A percentile compares a stretch with the other conserved stretches of the same genome.
Conservation (phyloP, 345 rosid genomes). For the Heritiera fomes region DNA sequence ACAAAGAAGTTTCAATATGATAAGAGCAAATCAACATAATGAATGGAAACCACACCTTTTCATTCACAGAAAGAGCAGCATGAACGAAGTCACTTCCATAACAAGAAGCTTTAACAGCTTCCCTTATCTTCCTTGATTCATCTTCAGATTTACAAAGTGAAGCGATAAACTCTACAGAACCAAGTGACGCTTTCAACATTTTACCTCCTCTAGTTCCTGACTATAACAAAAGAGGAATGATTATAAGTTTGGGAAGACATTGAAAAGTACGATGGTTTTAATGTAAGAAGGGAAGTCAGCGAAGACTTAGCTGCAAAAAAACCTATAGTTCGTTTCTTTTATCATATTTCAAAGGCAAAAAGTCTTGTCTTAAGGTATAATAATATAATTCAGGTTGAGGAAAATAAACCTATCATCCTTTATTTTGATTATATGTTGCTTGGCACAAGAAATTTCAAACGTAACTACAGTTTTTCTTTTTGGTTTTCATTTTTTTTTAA, state of each 20-base stretch:
- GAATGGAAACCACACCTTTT: constrained; percentile 57
- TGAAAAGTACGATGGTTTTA: neutral
- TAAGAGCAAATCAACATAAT: neutral
- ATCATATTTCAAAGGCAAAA: neutral
- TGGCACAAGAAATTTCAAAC: neutral
- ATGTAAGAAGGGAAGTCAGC: neutral
- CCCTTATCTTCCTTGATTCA: constrained; percentile 69
- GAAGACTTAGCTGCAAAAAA: neutral
- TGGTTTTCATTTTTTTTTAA: neutral
- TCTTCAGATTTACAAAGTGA: constrained; percentile 74
- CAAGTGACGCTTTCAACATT: constrained; percentile 79
- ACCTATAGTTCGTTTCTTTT: neutral
- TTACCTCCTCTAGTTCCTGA: constrained; percentile 55
- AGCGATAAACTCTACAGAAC: constrained; percentile 90
- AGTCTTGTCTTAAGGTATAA: neutral
- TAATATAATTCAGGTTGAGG: neutral
- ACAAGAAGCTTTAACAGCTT: constrained; percentile 77
- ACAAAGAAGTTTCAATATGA: constrained; percentile 1
- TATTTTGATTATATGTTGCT: neutral
- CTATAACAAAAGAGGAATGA: constrained; percentile 44
- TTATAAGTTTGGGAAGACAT: constrained; percentile 14
- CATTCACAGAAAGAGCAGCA: constrained; percentile 89
- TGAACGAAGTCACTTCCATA: constrained; percentile 84
- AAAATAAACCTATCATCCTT: neutral
- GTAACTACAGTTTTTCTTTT: neutral